phyloP scores from a whole-genome alignment of 768 basidiomycete species.

The Kwoniella sp. region DNA sequence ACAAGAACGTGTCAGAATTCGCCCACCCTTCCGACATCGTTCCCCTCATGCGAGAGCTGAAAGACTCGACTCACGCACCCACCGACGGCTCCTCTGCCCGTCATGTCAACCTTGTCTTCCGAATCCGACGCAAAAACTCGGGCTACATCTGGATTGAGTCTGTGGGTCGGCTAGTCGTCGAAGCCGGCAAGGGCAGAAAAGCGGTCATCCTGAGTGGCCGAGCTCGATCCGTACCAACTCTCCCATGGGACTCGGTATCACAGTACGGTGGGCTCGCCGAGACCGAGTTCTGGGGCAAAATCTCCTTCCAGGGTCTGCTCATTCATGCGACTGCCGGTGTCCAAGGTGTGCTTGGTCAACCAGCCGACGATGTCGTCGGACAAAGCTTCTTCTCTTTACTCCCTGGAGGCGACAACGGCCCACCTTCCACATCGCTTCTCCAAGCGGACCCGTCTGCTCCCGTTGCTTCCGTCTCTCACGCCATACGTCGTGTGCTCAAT shows the following conservation, averaged over 20 bases:
- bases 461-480: slow-evolving; percentile 38
- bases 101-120: slow-evolving; percentile 79
- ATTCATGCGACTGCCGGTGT: slow-evolving; percentile 55
- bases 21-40: slow-evolving; percentile 89
- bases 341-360: slow-evolving; percentile 49
- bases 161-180: slow-evolving; percentile 82
- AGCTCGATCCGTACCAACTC: slow-evolving; percentile 65
- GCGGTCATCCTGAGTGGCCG: slow-evolving; percentile 88
- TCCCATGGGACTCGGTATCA: slow-evolving; percentile 66
- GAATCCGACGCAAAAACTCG: slow-evolving; percentile 69
- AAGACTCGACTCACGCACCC: slow-evolving; percentile 59
- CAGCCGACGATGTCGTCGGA: slow-evolving; percentile 55
- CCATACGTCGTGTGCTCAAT: slow-evolving; percentile 39
- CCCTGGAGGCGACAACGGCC: slow-evolving; percentile 46
- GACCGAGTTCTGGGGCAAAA: slow-evolving; percentile 58
- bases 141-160: slow-evolving; percentile 88
- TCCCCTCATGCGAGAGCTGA: slow-evolving; percentile 86
- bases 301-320: slow-evolving; percentile 57
- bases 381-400: slow-evolving; percentile 51
- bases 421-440: slow-evolving; percentile 26
- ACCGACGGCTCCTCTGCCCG: slow-evolving; percentile 39
- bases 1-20: slow-evolving; percentile 73
- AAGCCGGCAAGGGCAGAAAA: slow-evolving; percentile 91
- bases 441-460: slow-evolving; percentile 32
- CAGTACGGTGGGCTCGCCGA: slow-evolving; percentile 61